Evolutionary conservation across 768 basidiomycete genomes (phyloP).

Genomic region (Trametes sanguinea): DNA sequence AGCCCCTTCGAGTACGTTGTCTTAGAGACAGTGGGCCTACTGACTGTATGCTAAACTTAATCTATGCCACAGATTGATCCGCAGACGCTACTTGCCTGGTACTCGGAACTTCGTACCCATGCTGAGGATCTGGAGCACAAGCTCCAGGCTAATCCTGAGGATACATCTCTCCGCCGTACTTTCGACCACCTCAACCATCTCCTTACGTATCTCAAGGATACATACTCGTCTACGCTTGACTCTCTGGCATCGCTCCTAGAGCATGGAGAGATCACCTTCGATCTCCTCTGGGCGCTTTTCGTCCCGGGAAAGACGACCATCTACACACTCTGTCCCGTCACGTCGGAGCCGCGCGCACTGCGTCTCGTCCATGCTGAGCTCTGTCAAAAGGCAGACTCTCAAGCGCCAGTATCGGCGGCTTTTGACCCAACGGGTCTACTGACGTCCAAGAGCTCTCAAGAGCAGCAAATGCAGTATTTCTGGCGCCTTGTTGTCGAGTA

Average conservation of each 20-base stretch:
- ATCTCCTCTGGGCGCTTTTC: conserved; percentile 57
- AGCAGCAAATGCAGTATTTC: conserved; percentile 42
- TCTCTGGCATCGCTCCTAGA: conserved; percentile 50
- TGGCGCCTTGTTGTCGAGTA: conserved; percentile 54
- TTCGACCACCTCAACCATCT: conserved; percentile 54
- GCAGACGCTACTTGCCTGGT: conserved; percentile 56
- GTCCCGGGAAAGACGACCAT: conserved; percentile 53
- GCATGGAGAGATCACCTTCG: conserved; percentile 61
- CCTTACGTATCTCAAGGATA: conserved; percentile 48
- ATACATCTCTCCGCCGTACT: conserved; percentile 36
- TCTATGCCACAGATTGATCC: conserved; percentile 48
- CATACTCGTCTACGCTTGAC: conserved; percentile 51
- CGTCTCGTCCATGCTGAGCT: conserved; percentile 45
- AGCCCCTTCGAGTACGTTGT: conserved; percentile 51
- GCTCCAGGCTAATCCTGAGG: conserved; percentile 38
- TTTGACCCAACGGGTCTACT: conserved; percentile 28
- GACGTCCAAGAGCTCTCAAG: conserved; percentile 14
- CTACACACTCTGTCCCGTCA: conserved; percentile 54
- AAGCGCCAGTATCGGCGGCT: conserved; percentile 18
- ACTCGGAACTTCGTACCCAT: conserved; percentile 48
- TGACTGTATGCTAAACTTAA: conserved; percentile 4
- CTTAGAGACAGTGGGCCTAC: not conserved
- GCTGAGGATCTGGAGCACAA: conserved; percentile 41
- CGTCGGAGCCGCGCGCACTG: conserved; percentile 55
- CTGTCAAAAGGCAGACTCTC: conserved; percentile 27